Evolutionary conservation across 129 eudicot genomes (phyloP).

Genomic region (Pittosporum tobira): DNA sequence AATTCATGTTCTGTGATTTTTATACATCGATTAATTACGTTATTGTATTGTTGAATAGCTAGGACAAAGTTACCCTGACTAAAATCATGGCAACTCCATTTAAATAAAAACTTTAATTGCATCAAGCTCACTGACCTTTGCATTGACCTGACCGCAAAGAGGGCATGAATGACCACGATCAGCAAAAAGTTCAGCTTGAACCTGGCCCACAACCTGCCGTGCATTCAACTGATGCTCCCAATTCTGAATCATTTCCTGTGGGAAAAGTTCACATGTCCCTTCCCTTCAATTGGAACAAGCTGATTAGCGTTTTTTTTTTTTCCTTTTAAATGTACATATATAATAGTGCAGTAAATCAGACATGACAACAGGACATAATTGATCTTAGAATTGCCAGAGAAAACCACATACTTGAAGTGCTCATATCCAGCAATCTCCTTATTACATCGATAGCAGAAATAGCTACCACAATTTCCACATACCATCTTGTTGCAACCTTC

Average conservation of each 20-base stretch:
- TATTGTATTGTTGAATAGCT: neutral
- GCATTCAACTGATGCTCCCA: conserved; percentile 62
- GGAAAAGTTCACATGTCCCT: conserved; percentile 71
- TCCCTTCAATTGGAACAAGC: conserved; percentile 31
- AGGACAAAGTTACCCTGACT: neutral
- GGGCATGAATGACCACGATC: conserved; percentile 60
- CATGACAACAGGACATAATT: neutral
- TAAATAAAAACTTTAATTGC: neutral
- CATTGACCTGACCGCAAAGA: conserved; percentile 53
- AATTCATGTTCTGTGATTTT: neutral
- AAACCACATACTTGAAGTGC: conserved; percentile 58
- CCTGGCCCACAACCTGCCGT: conserved; percentile 45
- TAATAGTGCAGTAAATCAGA: neutral
- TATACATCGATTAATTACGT: neutral
- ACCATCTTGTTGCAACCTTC: conserved; percentile 96
- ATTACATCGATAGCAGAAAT: conserved; percentile 80
- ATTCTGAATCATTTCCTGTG: conserved; percentile 37
- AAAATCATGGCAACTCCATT: neutral
- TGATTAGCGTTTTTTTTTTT: no score
- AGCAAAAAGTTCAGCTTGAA: conserved; percentile 30
- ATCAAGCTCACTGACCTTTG: conserved; percentile 37
- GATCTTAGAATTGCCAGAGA: neutral
- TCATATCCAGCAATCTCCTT: conserved; percentile 69
- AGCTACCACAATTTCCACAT: conserved; percentile 55
- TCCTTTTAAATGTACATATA: neutral